Conservation (phyloP, 2,329 filamentous ascomycete genomes). For the Xylariaceae sp. region DNA sequence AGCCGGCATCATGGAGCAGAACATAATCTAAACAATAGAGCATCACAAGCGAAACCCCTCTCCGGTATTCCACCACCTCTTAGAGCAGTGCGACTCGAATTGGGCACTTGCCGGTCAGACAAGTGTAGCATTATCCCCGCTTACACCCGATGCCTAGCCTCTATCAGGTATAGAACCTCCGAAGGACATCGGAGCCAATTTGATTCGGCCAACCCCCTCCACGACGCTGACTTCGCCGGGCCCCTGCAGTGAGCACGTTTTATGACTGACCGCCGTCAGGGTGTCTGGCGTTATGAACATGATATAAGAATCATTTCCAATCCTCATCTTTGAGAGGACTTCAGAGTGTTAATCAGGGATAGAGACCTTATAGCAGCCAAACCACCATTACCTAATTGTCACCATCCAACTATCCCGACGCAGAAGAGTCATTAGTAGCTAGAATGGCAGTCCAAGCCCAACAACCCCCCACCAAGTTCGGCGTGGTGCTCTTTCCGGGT, state of each 20-base stretch:
- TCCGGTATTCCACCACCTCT: too few relatives aligned
- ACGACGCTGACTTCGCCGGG: background rate
- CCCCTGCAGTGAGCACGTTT: constrained; percentile 2
- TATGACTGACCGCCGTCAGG: background rate
- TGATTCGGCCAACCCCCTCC: background rate
- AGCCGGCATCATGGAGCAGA: background rate
- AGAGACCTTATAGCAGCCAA: too few relatives aligned
- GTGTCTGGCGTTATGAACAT: too few relatives aligned
- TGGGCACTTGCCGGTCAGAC: too few relatives aligned
- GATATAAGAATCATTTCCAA: too few relatives aligned
- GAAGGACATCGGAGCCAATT: constrained; percentile 1
- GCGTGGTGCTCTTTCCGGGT: constrained; percentile 52
- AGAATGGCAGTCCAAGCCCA: constrained; percentile 13
- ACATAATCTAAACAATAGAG: background rate
- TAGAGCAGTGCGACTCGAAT: too few relatives aligned
- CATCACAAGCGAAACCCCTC: background rate
- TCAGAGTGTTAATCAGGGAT: too few relatives aligned
- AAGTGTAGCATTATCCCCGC: background rate
- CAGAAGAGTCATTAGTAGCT: too few relatives aligned
- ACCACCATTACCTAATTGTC: too few relatives aligned
- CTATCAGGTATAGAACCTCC: background rate
- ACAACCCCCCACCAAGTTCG: constrained; percentile 44
- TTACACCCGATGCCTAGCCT: constrained; percentile 8
- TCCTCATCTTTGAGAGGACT: too few relatives aligned
- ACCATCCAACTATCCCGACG: too few relatives aligned